Evolutionary conservation across 306 rosid species (phyloP), one percentile per base, ranked within the genome.

Genomic region (Trifolium subterraneum): DNA sequence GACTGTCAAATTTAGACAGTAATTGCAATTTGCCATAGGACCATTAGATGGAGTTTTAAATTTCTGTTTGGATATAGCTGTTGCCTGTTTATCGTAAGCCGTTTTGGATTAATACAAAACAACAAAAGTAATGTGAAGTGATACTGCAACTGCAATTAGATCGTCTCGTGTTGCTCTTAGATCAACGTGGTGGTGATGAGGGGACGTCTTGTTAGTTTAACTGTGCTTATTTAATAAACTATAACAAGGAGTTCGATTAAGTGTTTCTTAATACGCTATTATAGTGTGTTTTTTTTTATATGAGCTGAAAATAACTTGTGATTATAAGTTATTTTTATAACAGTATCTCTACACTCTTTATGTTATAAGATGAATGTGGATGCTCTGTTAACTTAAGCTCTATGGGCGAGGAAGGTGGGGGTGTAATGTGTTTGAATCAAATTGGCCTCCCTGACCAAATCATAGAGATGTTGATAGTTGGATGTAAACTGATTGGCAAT

Each of bases 401-500:
- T n/a, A 16, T 79, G 75, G 63, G 16, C 25, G 48, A 13, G 62
- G 35, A 4, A 3, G 9, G 1, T 2, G 33, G n/a, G 14, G 73
- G 70, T 31, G 54, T 48, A 31, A 42, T 41, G 39, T 41, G 51
- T 64, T 64, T 35, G 22, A 27, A 63, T 60, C 35, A 25, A 35
- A 45, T 67, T 63, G 18, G 70, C 65, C 35, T 44, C 36, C 35
- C 1, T 9, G 77, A 19, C 20, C 39, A 15, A 19, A 68, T 33
- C 38, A 8, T 45, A n/a, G 54, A 38, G 75, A 60, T 60, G n/a
- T 51, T 41, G 33, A 12, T 39, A 1, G 19, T 20, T 68, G 25
- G 64, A 69, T 62, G 39, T 60, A 10, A 48, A 62, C 58, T 62
- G 70, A 54, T 56, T 25, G 64, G 13, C n/a, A n/a, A n/a, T n/a